These are phyloP conservation scores for Cryptosporidium xiaoi DNA, from an alignment of 169 alveolate genomes.

Conservation along the genomic window DNA sequence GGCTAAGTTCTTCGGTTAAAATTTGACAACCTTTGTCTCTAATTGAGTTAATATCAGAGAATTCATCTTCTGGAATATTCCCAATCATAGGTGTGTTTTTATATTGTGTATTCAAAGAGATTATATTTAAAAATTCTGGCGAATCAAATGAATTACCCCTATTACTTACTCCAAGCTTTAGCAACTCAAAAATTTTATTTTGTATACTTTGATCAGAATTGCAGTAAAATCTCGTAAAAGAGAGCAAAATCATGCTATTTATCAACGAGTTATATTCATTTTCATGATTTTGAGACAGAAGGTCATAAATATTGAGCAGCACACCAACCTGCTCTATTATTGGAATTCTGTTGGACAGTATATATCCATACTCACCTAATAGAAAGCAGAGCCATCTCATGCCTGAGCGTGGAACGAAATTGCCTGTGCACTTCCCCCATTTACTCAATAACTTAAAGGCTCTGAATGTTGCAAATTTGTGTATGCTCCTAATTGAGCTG, in stretches of 20 bases:
- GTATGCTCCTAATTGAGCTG: neutral
- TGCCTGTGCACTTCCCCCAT: neutral
- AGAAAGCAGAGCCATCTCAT: conserved; percentile 63
- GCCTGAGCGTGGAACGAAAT: conserved; percentile 21
- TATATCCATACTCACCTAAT: conserved; percentile 60
- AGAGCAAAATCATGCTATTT: conserved; percentile 48
- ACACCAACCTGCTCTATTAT: conserved; percentile 40
- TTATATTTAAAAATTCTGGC: conserved; percentile 20
- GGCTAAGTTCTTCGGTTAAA: neutral
- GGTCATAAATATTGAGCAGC: conserved; percentile 17
- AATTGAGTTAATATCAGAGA: neutral
- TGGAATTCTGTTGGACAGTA: conserved; percentile 32
- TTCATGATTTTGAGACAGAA: neutral
- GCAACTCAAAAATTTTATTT: conserved; percentile 50
- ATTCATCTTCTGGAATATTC: no score
- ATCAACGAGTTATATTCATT: conserved; percentile 26
- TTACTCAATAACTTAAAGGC: conserved; percentile 28
- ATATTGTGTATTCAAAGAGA: conserved; percentile 13
- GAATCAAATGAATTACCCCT: conserved; percentile 36
- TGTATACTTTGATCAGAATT: conserved; percentile 34
- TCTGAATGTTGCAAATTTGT: conserved; percentile 16
- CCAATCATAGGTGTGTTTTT: conserved; percentile 28
- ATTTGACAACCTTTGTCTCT: neutral
- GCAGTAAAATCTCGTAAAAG: conserved; percentile 62
- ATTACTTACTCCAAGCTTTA: conserved; percentile 28